A percentile compares a stretch with the other conserved stretches of the same genome.
These are phyloP conservation scores for Nitzschia sp. DNA, from an alignment of 108 stramenopile genomes.

Conservation along the genomic window DNA sequence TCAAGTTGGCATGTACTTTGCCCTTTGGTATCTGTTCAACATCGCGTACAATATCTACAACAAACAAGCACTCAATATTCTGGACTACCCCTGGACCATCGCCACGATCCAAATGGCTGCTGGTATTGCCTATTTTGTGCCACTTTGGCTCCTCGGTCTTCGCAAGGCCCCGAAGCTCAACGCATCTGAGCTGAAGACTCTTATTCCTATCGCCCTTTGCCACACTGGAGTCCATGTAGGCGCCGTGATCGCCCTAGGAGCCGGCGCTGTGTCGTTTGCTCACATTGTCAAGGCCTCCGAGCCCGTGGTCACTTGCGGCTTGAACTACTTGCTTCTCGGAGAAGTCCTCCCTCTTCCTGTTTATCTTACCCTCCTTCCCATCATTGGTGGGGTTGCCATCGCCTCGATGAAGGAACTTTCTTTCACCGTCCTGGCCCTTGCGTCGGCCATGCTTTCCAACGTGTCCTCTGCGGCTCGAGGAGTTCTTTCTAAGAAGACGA, in stretches of 20 bases:
- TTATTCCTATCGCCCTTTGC: conserved; percentile 93
- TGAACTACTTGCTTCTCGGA: conserved; percentile 88
- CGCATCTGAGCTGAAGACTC: conserved; percentile 81
- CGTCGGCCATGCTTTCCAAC: conserved; percentile 97
- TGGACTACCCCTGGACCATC: conserved; percentile 94
- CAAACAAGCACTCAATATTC: conserved; percentile 92
- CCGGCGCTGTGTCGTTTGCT: conserved; percentile 98
- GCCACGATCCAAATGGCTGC: conserved; percentile 96
- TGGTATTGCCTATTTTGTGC: conserved; percentile 88
- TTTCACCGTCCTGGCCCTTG: conserved; percentile 94
- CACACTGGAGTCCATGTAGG: conserved; percentile 97
- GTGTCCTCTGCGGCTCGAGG: conserved; percentile 95
- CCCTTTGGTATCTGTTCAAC: conserved; percentile 98
- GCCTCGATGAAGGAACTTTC: conserved; percentile 98
- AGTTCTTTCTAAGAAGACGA: conserved; percentile 94
- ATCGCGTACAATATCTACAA: conserved; percentile 99
- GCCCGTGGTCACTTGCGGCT: conserved; percentile 94
- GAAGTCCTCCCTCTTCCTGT: conserved; percentile 85
- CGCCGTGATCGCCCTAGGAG: conserved; percentile 95
- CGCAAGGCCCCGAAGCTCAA: conserved; percentile 93
- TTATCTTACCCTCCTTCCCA: conserved; percentile 94
- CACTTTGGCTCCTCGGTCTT: conserved; percentile 85
- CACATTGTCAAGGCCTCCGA: conserved; percentile 99
- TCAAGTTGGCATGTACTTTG: conserved; percentile 90
- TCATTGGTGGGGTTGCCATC: conserved; percentile 96